Base-by-base conservation (phyloP, 805 yeast genomes). In the Starmerella asiatica region DNA sequence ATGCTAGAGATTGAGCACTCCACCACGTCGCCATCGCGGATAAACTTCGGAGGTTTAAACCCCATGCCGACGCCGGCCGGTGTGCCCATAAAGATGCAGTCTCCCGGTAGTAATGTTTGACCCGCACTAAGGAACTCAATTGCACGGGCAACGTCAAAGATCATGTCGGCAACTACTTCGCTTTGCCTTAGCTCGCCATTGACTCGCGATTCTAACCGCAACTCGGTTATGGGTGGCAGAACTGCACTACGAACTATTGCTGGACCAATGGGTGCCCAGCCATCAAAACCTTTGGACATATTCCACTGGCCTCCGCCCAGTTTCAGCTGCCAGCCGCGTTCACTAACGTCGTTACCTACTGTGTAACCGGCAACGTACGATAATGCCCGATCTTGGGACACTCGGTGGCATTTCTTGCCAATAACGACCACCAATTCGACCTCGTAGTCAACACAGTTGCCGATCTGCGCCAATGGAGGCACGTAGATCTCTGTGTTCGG, bases 181-280 rank as follows among this genome's bases (percentile, higher is more conserved):
- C 62, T 49, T 53, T 71, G 77, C 39, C 69, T 61, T 16, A 53
- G 36, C 44, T 66, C 67, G 19, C 73, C 76, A 45, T 71, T 71
- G 45, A 72, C 63, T 32, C 49, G 55, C 12, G 71, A 61, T 29
- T 52, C 48, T 29, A 72, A 57, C 16, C 52, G 50, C 39, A 70
- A 55, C n/a, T 48, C 42, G 32, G 61, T 56, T 1, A 54, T 40
- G 15, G 36, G 11, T 23, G 64, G 55, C 15, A 63, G 39, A 11
- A 47, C 39, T 1, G 43, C 42, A 3, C 63, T 40, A 2, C 69
- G 56, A 3, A 69, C 71, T 34, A 72, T 59, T 6, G 67, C 69
- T 4, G 77, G 77, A 3, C 76, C 77, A 38, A 71, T 51, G 18
- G 77, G 77, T 2, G 75, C 73, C 67, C 68, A 71, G 3, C 67